Evolutionary conservation across 768 basidiomycete genomes (phyloP), one percentile per base, ranked within the genome.

Genomic region (Solioccasus polychromus): DNA sequence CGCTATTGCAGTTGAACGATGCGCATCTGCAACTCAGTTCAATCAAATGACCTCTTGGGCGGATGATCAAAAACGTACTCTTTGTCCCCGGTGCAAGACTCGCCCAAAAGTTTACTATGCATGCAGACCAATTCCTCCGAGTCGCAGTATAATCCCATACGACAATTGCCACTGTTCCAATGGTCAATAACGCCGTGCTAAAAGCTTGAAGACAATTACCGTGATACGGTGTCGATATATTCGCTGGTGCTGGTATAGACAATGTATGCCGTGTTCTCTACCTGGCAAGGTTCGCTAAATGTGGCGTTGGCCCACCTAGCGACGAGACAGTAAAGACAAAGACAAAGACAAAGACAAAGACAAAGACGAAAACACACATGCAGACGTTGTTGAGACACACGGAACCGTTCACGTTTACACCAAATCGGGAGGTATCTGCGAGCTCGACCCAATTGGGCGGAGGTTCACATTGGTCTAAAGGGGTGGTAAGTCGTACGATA

Each of bases 351-450:
- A n/a, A n/a, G n/a, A n/a, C n/a, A n/a, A n/a, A n/a, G n/a, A n/a
- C 23, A 6, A 31, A 26, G 19, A 72, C 83, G 29, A 61, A 92
- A n/a, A n/a, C n/a, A n/a, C n/a, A n/a, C 90, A 84, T 81, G 86
- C 92, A 93, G 4, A 75, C 63, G 58, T 82, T 84, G 58, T 90
- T 87, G 40, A 95, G 74, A 62, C 92, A 94, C 17, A 92, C 74
- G 3, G 88, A 80, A 23, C 91, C 91, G 58, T 94, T 90, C 50
- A 82, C 70, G 63, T 93, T 86, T 31, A 80, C 77, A 29, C 86
- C 83, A 18, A 78, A 76, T 17, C 81, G 80, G 30, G 74, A 78
- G 14, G 65, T 74, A 55, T 93, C 89, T 11, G 74, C 70, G 19
- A 88, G 72, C 8, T 85, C 77, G 45, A 65, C 64, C 55, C 68